Conservation (phyloP, 164 flowering plant species). For the Tetrastigma voinierianum region DNA sequence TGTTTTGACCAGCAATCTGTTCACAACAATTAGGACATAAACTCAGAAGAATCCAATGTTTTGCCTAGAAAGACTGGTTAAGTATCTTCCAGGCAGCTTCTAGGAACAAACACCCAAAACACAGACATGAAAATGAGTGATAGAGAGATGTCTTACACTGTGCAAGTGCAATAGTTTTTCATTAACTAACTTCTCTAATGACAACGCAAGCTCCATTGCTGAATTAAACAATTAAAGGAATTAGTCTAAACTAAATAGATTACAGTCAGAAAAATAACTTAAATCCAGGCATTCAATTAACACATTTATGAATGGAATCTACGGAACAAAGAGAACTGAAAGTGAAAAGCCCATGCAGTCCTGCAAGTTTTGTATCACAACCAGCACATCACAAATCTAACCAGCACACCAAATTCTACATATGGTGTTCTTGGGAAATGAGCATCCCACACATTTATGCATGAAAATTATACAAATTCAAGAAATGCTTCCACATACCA, state of each 20-base stretch:
- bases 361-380: no score
- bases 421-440: no score
- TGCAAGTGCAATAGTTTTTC: slow-evolving; percentile 77
- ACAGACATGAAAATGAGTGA: neutral
- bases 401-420: no score
- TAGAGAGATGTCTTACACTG: slow-evolving; percentile 36
- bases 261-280: no score
- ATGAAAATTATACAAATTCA: no score
- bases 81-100: neutral
- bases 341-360: no score
- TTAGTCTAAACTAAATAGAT: neutral
- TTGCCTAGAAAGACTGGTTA: neutral
- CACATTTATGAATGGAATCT: no score
- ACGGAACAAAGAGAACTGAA: no score
- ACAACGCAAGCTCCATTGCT: slow-evolving; percentile 90
- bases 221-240: slow-evolving; percentile 15
- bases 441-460: no score
- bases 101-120: neutral
- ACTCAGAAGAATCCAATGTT: neutral
- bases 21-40: neutral
- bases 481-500: no score
- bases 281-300: no score
- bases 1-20: slow-evolving; percentile 64
- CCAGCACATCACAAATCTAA: no score
- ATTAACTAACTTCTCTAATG: slow-evolving; percentile 76